Base-by-base conservation (phyloP, 768 basidiomycete species). In the Mycena pura region DNA sequence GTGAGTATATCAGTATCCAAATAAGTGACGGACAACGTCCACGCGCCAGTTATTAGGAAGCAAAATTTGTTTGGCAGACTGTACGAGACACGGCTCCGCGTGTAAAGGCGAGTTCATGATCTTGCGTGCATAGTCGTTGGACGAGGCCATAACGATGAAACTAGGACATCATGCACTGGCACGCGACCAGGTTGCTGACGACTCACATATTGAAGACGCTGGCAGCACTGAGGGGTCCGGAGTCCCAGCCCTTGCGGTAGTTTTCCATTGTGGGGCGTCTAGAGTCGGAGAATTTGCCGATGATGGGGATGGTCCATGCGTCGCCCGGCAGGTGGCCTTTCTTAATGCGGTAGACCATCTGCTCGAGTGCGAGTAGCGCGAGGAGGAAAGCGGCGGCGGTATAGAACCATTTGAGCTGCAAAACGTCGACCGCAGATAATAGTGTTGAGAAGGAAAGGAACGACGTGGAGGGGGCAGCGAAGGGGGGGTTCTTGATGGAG, bases 151-250 rank as follows among this genome's bases (percentile, higher is more conserved):
- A 70, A 99, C 97, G 71, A 99, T 99, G 76, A 98, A 99, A 68
- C 97, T 99, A 72, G 31, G n/a, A 32, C 40, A 31, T 36, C 43
- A 65, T 52, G 69, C 43, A 48, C 22, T 36, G 9, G 7, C 10
- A 13, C 13, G 19, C 4, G 17, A 51, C 31, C 32, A n/a, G 14
- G 11, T 41, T 29, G 19, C 29, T 36, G 32, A 31, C 19, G 29
- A 77, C 90, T 68, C 63, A 93, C 97, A 99, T 98, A 77, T 99
- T 96, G 80, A 99, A 99, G 5, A 99, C 97, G 72, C 93, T 95
- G 57, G 96, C 79, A 9, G 89, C 95, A 65, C 90, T 91, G 31
- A 99, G 83, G 15, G 88, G 88, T 50, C 95, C 96, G 2, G 90
- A 89, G 66, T 91, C 83, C 96, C 96, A 99, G 69, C 96, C 93